These are phyloP conservation scores for Hapsidospora chrysogenum DNA, from an alignment of 495 filamentous ascomycete species.

Conservation along the genomic window DNA sequence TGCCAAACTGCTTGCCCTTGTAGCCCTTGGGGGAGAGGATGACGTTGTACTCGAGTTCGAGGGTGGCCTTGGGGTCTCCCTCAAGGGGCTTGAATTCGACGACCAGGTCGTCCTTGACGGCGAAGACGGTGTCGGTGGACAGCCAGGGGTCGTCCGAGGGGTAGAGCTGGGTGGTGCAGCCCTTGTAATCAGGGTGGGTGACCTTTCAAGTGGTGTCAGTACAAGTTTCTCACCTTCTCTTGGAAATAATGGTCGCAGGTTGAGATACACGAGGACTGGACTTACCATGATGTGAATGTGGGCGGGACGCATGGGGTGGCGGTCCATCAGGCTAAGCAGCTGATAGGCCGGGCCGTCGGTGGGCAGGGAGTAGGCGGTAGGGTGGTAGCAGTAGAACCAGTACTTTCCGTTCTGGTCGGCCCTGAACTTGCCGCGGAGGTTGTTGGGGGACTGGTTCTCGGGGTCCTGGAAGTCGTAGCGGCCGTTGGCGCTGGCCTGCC, in stretches of 20 bases:
- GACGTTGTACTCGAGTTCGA: conserved; percentile 56
- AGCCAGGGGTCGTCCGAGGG: conserved; percentile 54
- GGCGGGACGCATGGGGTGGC: conserved; percentile 69
- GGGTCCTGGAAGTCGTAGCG: conserved; percentile 86
- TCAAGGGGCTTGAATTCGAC: conserved; percentile 52
- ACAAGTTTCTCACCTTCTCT: conserved; percentile 1
- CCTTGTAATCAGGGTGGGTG: conserved; percentile 36
- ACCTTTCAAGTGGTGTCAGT: conserved; percentile 10
- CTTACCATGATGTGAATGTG: conserved; percentile 74
- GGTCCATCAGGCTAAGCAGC: conserved; percentile 54
- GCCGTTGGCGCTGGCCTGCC: conserved; percentile 73
- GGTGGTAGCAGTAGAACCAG: conserved; percentile 68
- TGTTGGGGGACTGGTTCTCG: conserved; percentile 56
- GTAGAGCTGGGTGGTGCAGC: conserved; percentile 65
- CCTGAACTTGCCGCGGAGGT: conserved; percentile 71
- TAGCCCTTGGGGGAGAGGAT: conserved; percentile 32
- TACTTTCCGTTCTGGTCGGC: conserved; percentile 62
- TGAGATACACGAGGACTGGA: conserved; percentile 2
- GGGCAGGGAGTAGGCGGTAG: conserved; percentile 65
- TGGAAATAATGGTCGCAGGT: too few relatives aligned
- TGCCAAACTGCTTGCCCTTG: conserved; percentile 22
- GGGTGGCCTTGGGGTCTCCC: conserved; percentile 43
- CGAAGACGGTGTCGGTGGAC: conserved; percentile 58
- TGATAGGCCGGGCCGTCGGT: conserved; percentile 55
- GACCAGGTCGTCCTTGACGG: conserved; percentile 61